A percentile compares a stretch with the other conserved stretches of the same genome.
These are phyloP conservation scores for Lagenidium sp. DNA, from an alignment of 352 stramenopile species.

Conservation along the genomic window DNA sequence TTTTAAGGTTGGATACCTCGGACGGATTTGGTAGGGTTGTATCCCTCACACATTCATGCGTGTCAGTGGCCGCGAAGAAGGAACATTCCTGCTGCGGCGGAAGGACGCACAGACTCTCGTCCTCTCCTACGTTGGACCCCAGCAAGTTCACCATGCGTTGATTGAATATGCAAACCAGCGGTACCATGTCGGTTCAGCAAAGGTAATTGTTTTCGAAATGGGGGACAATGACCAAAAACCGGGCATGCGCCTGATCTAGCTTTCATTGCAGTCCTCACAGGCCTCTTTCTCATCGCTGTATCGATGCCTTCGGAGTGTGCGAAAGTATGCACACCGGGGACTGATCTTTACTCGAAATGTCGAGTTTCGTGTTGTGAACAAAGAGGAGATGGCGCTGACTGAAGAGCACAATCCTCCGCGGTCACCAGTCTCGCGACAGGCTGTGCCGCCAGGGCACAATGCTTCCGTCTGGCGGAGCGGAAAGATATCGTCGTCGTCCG, in stretches of 20 bases:
- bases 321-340: constrained; percentile 62
- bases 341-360: constrained; percentile 66
- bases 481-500: constrained; percentile 20
- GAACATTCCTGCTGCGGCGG: constrained; percentile 69
- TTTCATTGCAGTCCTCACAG: constrained; percentile 28
- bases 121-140: constrained; percentile 60
- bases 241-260: too few relatives aligned
- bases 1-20: constrained; percentile 23
- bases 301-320: constrained; percentile 72
- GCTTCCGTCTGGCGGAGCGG: constrained; percentile 9
- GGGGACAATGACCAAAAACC: too few relatives aligned
- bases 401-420: constrained; percentile 26
- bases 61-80: constrained; percentile 36
- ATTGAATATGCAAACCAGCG: constrained; percentile 61
- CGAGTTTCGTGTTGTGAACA: constrained; percentile 64
- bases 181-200: constrained; percentile 74
- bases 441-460: not conserved
- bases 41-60: not conserved
- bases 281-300: constrained; percentile 54
- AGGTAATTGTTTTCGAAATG: too few relatives aligned
- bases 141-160: constrained; percentile 73
- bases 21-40: not conserved
- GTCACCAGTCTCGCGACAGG: constrained; percentile 23
- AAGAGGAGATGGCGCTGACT: constrained; percentile 36
- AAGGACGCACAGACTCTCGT: constrained; percentile 79